These are phyloP conservation scores for Sarcodon aspratus DNA, from an alignment of 768 basidiomycete species.

Conservation along the genomic window DNA sequence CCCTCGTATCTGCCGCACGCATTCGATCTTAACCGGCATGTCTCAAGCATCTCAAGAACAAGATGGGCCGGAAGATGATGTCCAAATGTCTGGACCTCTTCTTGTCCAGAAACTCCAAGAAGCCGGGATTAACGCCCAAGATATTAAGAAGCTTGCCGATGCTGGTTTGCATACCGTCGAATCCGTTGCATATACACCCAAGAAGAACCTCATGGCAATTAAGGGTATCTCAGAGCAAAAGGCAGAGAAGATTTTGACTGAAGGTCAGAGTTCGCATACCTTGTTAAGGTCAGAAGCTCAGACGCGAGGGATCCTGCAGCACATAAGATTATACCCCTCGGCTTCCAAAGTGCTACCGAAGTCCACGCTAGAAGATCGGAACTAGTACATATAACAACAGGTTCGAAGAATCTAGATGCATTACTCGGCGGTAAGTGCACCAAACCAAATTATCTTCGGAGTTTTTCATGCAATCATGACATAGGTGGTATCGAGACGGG, in stretches of 20 bases:
- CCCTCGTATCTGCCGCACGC: not conserved
- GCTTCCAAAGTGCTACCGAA: slow-evolving; percentile 97
- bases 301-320: slow-evolving; percentile 33
- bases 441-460: not conserved
- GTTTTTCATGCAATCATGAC: not conserved
- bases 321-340: slow-evolving; percentile 91
- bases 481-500: slow-evolving; percentile 95
- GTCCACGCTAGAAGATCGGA: slow-evolving; percentile 92
- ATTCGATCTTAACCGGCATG: slow-evolving; percentile 22
- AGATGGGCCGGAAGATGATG: slow-evolving; percentile 33
- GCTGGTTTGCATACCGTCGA: slow-evolving; percentile 92
- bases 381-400: slow-evolving; percentile 92
- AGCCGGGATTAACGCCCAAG: slow-evolving; percentile 78
- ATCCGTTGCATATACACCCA: slow-evolving; percentile 91
- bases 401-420: slow-evolving; percentile 92
- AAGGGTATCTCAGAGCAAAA: slow-evolving; percentile 97
- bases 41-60: slow-evolving; percentile 39
- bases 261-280: slow-evolving; percentile 44
- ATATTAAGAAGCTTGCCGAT: slow-evolving; percentile 90
- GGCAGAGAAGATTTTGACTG: slow-evolving; percentile 89
- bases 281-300: not conserved
- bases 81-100: slow-evolving; percentile 65
- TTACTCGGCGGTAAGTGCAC: slow-evolving; percentile 71
- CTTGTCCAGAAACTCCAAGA: slow-evolving; percentile 81
- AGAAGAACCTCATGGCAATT: slow-evolving; percentile 81